Base-by-base conservation (phyloP, 129 eudicot species). In the Saposhnikovia divaricata region DNA sequence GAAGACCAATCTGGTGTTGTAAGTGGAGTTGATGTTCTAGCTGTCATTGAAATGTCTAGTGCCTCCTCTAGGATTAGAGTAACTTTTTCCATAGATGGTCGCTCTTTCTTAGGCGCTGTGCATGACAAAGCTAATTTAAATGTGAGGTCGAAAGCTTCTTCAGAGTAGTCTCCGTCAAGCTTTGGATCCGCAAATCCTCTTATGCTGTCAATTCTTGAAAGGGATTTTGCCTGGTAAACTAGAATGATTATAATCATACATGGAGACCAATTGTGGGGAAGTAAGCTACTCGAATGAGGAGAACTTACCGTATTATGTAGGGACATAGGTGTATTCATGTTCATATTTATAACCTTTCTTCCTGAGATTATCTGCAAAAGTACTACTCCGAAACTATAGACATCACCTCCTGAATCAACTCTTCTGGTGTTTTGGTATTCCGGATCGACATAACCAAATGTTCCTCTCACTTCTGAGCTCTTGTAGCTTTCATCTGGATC, bases 381-480 rank as follows among this genome's bases (percentile, higher is more conserved):
- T 51, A 90, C 96, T 48, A 88, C 79, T 78, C 96, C 90, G 38
- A 83, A 90, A 80, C 90, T 88, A 51, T 88, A 90, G 68, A 90
- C 88, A 72, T 90, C 95, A 43, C 92, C 85, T n/a, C 86, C 89
- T 48, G 95, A 40, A 31, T 88, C 86, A 42, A 90, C 96, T 84
- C 82, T 81, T 59, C 69, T 84, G 81, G 88, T 87, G 38, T 59
- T 80, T 82, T 85, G 89, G 81, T 90, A 90, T 81, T 83, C 90
- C 0, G 96, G 96, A 79, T 90, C 96, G 39, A 88, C 90, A 83
- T 90, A 90, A 53, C 92, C 96, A 31, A 88, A 88, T 34, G 92
- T 90, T 74, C 96, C 96, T 88, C 92, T 80, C 76, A 90, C 92
- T 84, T 90, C 96, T 81, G 92, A 90, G 84, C 86, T 90, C 47